A percentile compares a stretch with the other conserved stretches of the same genome.
phyloP scores from a whole-genome alignment of 441 rosid species.

The Euphorbia schlechtendalii region DNA sequence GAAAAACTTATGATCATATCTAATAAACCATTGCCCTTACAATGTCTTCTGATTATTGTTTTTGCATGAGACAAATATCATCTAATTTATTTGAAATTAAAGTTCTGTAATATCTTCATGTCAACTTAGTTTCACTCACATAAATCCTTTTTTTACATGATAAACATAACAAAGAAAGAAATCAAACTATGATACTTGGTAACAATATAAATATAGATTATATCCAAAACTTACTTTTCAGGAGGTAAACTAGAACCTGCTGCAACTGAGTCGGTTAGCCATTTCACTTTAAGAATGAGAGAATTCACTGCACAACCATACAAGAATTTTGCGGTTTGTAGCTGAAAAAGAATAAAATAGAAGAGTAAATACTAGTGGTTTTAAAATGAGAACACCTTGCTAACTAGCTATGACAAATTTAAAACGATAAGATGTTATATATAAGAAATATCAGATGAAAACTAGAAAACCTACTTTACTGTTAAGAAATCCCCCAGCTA shows the following conservation, averaged over 20 bases:
- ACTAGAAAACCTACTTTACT: too few species aligned
- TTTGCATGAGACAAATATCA: neutral
- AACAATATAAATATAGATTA: neutral
- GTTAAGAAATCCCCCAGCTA: neutral
- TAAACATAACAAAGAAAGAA: neutral
- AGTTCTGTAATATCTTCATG: neutral
- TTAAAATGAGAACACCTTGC: neutral
- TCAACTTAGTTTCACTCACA: neutral
- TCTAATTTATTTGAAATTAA: neutral
- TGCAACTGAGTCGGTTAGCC: conserved; percentile 53
- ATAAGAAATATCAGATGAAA: neutral
- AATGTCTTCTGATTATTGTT: neutral
- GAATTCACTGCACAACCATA: conserved; percentile 59
- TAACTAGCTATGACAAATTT: neutral
- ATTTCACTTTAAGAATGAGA: conserved; percentile 37
- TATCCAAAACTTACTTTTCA: conserved; percentile 38
- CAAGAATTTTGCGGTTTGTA: conserved; percentile 53
- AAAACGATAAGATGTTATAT: neutral
- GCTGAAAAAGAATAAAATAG: conserved; percentile 21
- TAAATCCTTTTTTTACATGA: neutral
- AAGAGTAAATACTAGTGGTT: neutral
- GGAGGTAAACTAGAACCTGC: conserved; percentile 41
- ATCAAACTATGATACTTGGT: neutral
- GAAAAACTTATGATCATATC: too few species aligned
- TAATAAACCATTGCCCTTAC: neutral